A percentile compares a stretch with the other conserved stretches of the same genome.
phyloP scores from a whole-genome alignment of 225 moss, liverwort and hornwort species.

The Pleurozium schreberi region DNA sequence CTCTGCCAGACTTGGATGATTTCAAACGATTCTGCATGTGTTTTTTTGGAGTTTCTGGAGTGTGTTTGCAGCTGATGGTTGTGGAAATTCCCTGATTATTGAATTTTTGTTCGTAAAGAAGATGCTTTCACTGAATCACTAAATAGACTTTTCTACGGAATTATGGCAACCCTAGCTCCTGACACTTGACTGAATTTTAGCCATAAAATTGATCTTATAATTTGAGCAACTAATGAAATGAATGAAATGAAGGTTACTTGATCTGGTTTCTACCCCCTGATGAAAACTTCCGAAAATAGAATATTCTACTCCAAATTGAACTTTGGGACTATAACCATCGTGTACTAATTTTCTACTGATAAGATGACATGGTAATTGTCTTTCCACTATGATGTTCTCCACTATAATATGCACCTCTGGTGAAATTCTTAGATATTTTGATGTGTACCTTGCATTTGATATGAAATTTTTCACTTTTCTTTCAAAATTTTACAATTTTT shows the following conservation, averaged over 20 bases:
- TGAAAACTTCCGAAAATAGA: too few species aligned
- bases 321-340: background rate
- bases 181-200: background rate
- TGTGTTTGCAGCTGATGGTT: background rate
- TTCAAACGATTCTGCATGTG: background rate
- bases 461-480: background rate
- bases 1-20: background rate
- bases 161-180: background rate
- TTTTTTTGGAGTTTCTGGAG: background rate
- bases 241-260: background rate
- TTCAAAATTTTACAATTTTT: accelerated
- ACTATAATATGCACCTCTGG: too few species aligned
- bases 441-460: background rate
- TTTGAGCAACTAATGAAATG: background rate
- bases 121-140: too few species aligned
- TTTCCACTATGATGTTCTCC: background rate
- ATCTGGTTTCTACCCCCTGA: background rate
- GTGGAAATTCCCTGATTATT: background rate
- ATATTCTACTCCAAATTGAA: background rate
- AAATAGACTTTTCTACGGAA: background rate
- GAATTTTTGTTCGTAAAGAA: background rate
- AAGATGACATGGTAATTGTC: background rate
- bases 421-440: background rate
- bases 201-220: background rate
- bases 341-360: background rate